These are phyloP conservation scores for Phytophthora constricta DNA, from an alignment of 352 stramenopile species.

Conservation along the genomic window DNA sequence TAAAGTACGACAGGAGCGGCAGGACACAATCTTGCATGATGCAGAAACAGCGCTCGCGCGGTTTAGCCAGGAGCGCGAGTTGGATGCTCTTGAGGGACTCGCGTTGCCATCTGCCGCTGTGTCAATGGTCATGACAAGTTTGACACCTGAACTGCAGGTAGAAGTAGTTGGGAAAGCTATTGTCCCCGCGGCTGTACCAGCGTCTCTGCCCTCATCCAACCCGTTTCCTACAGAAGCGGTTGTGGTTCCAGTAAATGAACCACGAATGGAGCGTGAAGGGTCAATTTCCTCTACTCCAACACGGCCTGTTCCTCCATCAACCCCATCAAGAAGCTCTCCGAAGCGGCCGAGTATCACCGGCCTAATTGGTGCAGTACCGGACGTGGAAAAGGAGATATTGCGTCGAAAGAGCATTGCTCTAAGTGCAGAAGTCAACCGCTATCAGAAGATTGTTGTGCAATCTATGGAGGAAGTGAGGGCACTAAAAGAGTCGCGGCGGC, in stretches of 20 bases:
- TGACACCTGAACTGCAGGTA: slow-evolving; percentile 9
- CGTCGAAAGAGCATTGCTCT: slow-evolving; percentile 43
- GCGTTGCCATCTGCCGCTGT: slow-evolving; percentile 30
- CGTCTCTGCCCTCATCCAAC: neutral
- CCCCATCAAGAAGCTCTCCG: slow-evolving; percentile 12
- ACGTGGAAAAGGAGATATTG: slow-evolving; percentile 49
- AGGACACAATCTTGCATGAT: slow-evolving; percentile 63
- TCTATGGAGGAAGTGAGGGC: slow-evolving; percentile 46
- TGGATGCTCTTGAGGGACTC: slow-evolving; percentile 45
- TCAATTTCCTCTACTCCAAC: slow-evolving; percentile 24
- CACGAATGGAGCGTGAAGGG: slow-evolving; percentile 14
- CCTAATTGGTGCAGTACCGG: slow-evolving; percentile 4
- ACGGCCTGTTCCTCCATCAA: slow-evolving; percentile 15
- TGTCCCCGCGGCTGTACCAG: neutral
- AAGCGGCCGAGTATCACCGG: slow-evolving; percentile 13
- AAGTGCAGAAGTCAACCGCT: slow-evolving; percentile 45
- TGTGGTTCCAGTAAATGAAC: neutral
- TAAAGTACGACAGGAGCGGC: slow-evolving; percentile 61
- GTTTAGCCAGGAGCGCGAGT: slow-evolving; percentile 56
- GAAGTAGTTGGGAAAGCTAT: slow-evolving; percentile 10
- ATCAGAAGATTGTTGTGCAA: slow-evolving; percentile 49
- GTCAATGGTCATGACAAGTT: slow-evolving; percentile 17
- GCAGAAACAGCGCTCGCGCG: slow-evolving; percentile 61
- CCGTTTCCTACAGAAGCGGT: neutral
- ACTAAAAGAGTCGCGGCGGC: slow-evolving; percentile 42